Conservation (phyloP, 805 yeast genomes). For the Brettanomyces sp. region DNA sequence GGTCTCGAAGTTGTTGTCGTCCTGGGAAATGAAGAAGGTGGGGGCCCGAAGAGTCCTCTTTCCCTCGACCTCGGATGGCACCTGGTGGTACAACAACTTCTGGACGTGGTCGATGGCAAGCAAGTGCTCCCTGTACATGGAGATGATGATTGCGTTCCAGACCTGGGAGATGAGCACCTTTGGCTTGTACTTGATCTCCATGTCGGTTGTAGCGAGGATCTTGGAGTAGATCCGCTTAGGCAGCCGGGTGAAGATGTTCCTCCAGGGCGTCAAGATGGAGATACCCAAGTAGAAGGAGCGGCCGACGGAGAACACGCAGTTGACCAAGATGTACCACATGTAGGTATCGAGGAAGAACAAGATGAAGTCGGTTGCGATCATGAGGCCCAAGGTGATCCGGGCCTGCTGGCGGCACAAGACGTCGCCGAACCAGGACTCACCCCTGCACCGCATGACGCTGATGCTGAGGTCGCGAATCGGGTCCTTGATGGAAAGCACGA, state of each 20-base stretch:
- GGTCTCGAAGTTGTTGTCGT: conserved; percentile 87
- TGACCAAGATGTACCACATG: conserved; percentile 95
- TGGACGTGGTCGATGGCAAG: conserved; percentile 98
- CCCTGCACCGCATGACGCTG: conserved; percentile 86
- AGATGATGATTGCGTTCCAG: conserved; percentile 98
- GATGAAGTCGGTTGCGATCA: conserved; percentile 86
- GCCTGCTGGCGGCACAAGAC: conserved; percentile 78
- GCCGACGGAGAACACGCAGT: conserved; percentile 92
- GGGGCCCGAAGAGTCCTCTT: conserved; percentile 98
- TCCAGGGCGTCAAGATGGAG: conserved; percentile 98
- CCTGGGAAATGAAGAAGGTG: conserved; percentile 96
- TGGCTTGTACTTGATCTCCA: conserved; percentile 98
- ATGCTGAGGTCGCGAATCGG: conserved; percentile 86
- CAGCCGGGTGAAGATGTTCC: conserved; percentile 93
- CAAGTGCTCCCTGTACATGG: conserved; percentile 99
- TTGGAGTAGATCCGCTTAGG: conserved; percentile 99
- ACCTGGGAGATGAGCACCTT: conserved; percentile 96
- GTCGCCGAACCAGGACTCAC: conserved; percentile 85
- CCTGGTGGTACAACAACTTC: conserved; percentile 94
- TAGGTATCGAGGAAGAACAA: conserved; percentile 98
- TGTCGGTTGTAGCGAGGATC: conserved; percentile 94
- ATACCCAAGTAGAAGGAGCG: conserved; percentile 98
- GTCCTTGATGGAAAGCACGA: conserved; percentile 83
- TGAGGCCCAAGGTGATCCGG: conserved; percentile 80
- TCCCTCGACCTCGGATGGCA: conserved; percentile 96